Evolutionary conservation across 768 basidiomycete genomes (phyloP).

Genomic region (Termitomyces sp.): DNA sequence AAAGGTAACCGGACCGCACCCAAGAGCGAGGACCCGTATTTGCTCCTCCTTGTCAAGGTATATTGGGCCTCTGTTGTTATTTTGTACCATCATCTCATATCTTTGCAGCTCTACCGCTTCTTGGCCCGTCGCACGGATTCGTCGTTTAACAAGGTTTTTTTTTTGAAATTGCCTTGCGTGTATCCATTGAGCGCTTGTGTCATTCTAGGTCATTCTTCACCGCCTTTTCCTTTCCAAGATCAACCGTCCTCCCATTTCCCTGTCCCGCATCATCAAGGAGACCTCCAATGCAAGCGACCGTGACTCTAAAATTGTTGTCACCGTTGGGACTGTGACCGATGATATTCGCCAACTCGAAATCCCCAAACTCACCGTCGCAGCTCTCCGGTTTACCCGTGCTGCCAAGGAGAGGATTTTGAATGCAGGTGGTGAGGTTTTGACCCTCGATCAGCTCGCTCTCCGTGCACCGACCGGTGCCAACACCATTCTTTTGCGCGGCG

Average conservation of each 20-base stretch:
- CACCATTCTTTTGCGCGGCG: slow-evolving; percentile 90
- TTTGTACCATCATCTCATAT: slow-evolving; percentile 7
- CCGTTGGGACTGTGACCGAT: slow-evolving; percentile 91
- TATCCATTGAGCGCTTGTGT: background rate
- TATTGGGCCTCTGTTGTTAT: slow-evolving; percentile 11
- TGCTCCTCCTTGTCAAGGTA: slow-evolving; percentile 97
- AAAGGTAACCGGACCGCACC: slow-evolving; percentile 92
- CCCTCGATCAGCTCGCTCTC: slow-evolving; percentile 94
- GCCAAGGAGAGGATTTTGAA: slow-evolving; percentile 94
- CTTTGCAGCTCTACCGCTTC: slow-evolving; percentile 90
- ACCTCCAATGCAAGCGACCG: slow-evolving; percentile 61
- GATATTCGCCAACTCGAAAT: slow-evolving; percentile 82
- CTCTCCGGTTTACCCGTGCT: slow-evolving; percentile 88
- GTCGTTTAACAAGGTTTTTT: slow-evolving; percentile 84
- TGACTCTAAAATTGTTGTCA: slow-evolving; percentile 80
- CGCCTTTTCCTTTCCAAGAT: slow-evolving; percentile 95
- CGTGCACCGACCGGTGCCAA: slow-evolving; percentile 93
- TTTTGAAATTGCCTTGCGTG: background rate
- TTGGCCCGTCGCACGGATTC: slow-evolving; percentile 95
- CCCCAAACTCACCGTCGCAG: slow-evolving; percentile 91
- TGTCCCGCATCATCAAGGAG: slow-evolving; percentile 88
- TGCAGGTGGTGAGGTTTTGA: slow-evolving; percentile 92
- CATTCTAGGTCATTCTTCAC: slow-evolving; percentile 78
- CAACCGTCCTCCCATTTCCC: slow-evolving; percentile 95
- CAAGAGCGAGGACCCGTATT: slow-evolving; percentile 98